phyloP scores from a whole-genome alignment of 768 basidiomycete species.

The Amanita brunnescens region DNA sequence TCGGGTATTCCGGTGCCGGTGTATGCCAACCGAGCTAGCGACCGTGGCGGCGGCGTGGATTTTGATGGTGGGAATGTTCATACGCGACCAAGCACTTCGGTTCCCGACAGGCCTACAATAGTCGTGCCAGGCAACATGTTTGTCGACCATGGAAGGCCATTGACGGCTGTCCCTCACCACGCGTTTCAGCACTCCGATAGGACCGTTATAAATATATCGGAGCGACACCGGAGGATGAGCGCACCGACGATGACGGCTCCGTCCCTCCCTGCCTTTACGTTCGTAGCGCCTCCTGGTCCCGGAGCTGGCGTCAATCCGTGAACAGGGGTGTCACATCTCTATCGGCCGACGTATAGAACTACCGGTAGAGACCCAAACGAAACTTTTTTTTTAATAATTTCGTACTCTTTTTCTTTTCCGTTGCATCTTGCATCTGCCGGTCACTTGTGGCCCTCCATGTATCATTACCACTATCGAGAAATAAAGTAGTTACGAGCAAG shows the following conservation, averaged over 20 bases:
- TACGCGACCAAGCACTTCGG: not conserved
- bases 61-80: not conserved
- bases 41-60: not conserved
- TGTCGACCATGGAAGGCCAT: not conserved
- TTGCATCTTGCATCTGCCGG: too few relatives aligned
- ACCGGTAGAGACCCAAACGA: too few relatives aligned
- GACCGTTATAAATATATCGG: constrained; percentile 18
- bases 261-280: constrained; percentile 4
- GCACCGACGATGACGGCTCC: constrained; percentile 14
- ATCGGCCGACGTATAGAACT: not conserved
- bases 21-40: not conserved
- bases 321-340: not conserved
- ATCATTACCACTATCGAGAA: too few relatives aligned
- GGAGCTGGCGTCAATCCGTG: not conserved
- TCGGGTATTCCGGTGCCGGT: constrained; percentile 2
- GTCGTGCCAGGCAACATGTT: not conserved
- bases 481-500: too few relatives aligned
- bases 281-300: constrained; percentile 3
- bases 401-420: too few relatives aligned
- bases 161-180: too few relatives aligned
- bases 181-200: constrained; percentile 16
- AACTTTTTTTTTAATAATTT: too few relatives aligned
- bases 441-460: too few relatives aligned
- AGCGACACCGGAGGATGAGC: constrained; percentile 28
- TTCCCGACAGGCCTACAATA: not conserved